Percentiles rank a stretch among this genome's conserved stretches.
phyloP scores from a whole-genome alignment of 441 rosid genomes.

The Adansonia grandidieri region DNA sequence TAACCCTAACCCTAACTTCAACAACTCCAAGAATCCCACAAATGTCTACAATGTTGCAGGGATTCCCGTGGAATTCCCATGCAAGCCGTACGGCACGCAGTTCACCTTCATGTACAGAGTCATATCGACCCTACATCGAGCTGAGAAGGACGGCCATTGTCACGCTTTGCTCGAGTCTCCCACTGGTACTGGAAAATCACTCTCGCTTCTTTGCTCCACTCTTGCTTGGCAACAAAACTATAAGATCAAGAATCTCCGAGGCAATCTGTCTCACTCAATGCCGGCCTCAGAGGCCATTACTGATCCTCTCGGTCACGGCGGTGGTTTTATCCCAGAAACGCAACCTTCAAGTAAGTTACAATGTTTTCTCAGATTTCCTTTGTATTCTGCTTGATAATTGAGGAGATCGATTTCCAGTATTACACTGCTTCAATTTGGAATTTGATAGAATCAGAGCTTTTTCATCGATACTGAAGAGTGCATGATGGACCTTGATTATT shows the following conservation, averaged over 20 bases:
- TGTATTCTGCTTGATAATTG: not conserved
- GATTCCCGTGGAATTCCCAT: slow-evolving; percentile 81
- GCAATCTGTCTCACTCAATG: slow-evolving; percentile 47
- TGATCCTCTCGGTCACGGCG: slow-evolving; percentile 83
- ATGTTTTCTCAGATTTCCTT: slow-evolving; percentile 1
- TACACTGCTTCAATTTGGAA: not conserved
- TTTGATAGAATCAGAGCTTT: not conserved
- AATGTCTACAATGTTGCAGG: slow-evolving; percentile 70
- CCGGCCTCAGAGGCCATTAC: slow-evolving; percentile 66
- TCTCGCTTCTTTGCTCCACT: slow-evolving; percentile 92
- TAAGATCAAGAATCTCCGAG: slow-evolving; percentile 45
- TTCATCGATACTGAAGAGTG: not conserved
- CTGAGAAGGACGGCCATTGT: slow-evolving; percentile 79
- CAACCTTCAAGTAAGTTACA: slow-evolving; percentile 64
- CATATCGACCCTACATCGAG: slow-evolving; percentile 90
- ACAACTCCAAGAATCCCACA: slow-evolving; percentile 46
- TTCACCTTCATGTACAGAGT: slow-evolving; percentile 95
- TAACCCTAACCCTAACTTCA: slow-evolving; percentile 30
- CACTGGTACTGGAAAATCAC: slow-evolving; percentile 95
- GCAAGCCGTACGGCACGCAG: slow-evolving; percentile 94
- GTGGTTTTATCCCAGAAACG: slow-evolving; percentile 87
- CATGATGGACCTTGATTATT: slow-evolving; percentile 2
- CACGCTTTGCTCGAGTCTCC: slow-evolving; percentile 97
- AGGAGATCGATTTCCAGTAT: not conserved
- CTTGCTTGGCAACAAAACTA: slow-evolving; percentile 89